Base-by-base conservation (phyloP, 2,329 filamentous ascomycete species). In the Aspergillus fijiensis region DNA sequence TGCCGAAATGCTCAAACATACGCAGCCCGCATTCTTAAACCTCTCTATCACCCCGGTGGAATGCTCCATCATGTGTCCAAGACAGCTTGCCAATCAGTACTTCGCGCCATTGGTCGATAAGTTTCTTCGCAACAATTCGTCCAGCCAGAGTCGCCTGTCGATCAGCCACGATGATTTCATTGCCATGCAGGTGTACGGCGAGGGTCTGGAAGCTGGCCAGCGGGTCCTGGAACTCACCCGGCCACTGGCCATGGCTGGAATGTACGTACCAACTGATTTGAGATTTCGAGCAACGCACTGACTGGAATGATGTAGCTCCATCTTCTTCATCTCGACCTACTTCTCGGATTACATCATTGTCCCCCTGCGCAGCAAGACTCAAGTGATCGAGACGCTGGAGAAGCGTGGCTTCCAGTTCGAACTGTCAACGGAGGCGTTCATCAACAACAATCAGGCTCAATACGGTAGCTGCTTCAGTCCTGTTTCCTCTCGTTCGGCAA, bases 321-420 rank as follows among this genome's bases (percentile, higher is more conserved):
- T 99, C 72, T 97, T 98, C 81, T 98, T 98, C 83, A 96, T 97
- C 74, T 97, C 94, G 3, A 97, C 92, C 33, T 99, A 98, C 77
- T 98, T 96, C 77, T 95, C 91, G 35, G 94, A 99, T 79, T 98
- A 96, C 77, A 96, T 99, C 68, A 84, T 98, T 39, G 92, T 97
- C 1, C 93, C 95, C 0, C 83, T 83, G 56, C 90, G 88, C 71
- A 87, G 89, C 69, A 87, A 89, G 54, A 79, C 84, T 27, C 88
- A 87, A 45, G 93, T 98, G 51, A 86, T 92, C 35, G 82, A 87
- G 60, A 89, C 92, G 0, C 82, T 98, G 5, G 83, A 94, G 61
- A 85, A 87, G 19, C 86, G 89, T 51, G 92, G 92, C 1, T 97
- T 97, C 71, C 87, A 89, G 68, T 93, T 97, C 67, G 89, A 92